Evolutionary conservation across 306 rosid genomes (phyloP), one percentile per base, ranked within the genome.

Genomic region (Quillaja saponaria): DNA sequence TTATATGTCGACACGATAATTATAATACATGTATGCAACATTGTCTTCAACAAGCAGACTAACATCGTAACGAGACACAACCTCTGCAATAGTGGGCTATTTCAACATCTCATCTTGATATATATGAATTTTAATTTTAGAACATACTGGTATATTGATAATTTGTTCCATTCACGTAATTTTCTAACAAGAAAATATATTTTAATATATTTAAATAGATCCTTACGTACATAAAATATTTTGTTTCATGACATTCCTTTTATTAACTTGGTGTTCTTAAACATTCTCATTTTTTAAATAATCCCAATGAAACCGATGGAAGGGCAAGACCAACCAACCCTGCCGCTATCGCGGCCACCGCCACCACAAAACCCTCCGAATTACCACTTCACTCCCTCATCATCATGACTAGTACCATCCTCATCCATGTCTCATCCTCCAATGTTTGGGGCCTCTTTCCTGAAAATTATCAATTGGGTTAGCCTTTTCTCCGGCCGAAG

Each of bases 381-480:
- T 8, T 82, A 68, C 52, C 61, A 74, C 63, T 76, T 83, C 69
- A 67, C 84, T 0, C 57, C 74, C 20, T 18, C 76, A 2, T 6
- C 46, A 3, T 25, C 31, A 25, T 25, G 3, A 25, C 4, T 4
- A 1, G 2, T 39, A 2, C 34, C 62, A 0, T 34, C 72, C 6
- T 57, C 68, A 0, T 46, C 70, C 0, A 35, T 20, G 25, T 17
- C 53, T 10, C 80, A 65, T 35, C 79, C 65, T 46, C 62, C 68
- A 39, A 39, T 37, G 7, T 69, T 33, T 63, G 63, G 80, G 77
- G 2, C 42, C 59, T 25, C 8, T 51, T 71, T 19, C 72, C 39
- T 4, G 87, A 81, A 2, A 8, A 39, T 37, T 39, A 83, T 83
- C 31, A 95, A 91, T 10, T 91, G 97, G 97, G 72, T 68, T 15